Conservation (phyloP, 176 grass and related monocot species). For the Elaeis guineensis region DNA sequence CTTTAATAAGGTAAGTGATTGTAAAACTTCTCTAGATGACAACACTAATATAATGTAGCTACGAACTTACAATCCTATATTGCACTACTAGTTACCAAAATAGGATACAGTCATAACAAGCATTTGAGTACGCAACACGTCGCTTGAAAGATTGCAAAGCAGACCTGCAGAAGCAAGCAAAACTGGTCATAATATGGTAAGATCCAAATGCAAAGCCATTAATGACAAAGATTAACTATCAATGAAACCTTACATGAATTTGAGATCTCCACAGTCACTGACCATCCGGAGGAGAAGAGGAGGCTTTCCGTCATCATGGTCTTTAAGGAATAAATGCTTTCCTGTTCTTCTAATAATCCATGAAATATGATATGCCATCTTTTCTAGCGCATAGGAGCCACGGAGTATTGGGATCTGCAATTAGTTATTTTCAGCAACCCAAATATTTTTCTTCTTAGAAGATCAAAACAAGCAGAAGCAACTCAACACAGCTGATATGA, state of each 20-base stretch:
- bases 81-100: conserved; percentile 7
- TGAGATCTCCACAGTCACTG: conserved; percentile 47
- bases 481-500: no score
- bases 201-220: neutral
- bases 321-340: conserved; percentile 80
- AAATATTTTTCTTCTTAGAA: no score
- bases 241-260: conserved; percentile 61
- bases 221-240: neutral
- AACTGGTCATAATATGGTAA: neutral
- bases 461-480: no score
- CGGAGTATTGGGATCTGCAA: conserved; percentile 65
- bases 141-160: conserved; percentile 78
- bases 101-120: conserved; percentile 88
- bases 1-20: conserved; percentile 18
- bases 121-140: conserved; percentile 75
- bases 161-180: conserved; percentile 45
- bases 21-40: conserved; percentile 9
- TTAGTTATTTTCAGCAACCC: conserved; percentile 15
- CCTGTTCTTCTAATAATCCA: conserved; percentile 75
- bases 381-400: conserved; percentile 63
- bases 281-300: conserved; percentile 91
- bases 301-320: conserved; percentile 63
- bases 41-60: neutral
- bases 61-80: no score
- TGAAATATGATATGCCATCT: conserved; percentile 55